phyloP scores from a whole-genome alignment of 2,329 filamentous ascomycete genomes.

The Colletotrichum chlorophyti region DNA sequence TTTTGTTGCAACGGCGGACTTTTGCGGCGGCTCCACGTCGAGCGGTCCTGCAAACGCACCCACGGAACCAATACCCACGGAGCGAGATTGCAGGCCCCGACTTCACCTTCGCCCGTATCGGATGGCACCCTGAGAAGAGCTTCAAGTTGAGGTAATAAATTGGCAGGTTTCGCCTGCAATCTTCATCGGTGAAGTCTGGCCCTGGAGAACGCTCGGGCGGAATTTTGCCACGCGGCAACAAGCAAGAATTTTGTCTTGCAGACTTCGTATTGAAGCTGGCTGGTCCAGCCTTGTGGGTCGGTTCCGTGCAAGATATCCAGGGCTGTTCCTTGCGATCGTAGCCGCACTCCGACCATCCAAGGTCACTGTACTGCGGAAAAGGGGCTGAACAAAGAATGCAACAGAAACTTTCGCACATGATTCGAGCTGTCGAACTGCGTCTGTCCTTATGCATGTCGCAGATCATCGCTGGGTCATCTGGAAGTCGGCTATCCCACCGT shows the following conservation, averaged over 20 bases:
- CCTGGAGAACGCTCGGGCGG: no score
- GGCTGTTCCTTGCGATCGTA: slow-evolving; percentile 16
- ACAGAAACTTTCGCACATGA: slow-evolving; percentile 1
- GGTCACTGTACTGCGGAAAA: background rate
- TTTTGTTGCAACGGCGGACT: slow-evolving; percentile 7
- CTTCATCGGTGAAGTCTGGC: no score
- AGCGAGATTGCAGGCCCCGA: slow-evolving; percentile 17
- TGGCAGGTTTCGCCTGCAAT: no score
- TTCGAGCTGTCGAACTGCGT: background rate
- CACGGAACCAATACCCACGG: background rate
- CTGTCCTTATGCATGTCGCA: slow-evolving; percentile 5
- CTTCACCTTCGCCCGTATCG: slow-evolving; percentile 13
- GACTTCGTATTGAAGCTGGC: background rate
- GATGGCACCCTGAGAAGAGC: no score
- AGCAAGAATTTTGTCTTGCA: no score
- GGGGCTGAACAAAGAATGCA: slow-evolving; percentile 5
- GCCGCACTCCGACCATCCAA: slow-evolving; percentile 1
- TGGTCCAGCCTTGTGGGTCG: slow-evolving; percentile 20
- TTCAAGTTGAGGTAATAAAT: no score
- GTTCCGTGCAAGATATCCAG: background rate
- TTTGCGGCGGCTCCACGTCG: slow-evolving; percentile 3
- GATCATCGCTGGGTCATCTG: slow-evolving; percentile 20
- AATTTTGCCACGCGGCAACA: no score
- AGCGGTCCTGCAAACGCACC: slow-evolving; percentile 2
- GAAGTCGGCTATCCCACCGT: slow-evolving; percentile 15